Base-by-base conservation (phyloP, 2,329 filamentous ascomycete species). In the Pyrenophora teres region DNA sequence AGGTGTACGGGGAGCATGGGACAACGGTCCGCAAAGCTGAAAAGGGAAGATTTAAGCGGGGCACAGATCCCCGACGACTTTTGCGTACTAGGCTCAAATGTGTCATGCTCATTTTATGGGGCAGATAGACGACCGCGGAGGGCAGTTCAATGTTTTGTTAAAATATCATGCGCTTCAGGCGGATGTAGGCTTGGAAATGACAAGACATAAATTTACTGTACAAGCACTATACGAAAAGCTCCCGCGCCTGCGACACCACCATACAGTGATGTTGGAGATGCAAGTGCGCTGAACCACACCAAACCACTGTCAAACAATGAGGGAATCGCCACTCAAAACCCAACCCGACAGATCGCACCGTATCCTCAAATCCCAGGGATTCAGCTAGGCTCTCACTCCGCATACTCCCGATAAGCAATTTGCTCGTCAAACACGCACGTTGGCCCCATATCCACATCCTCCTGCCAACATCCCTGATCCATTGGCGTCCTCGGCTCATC, bases 401-500 rank as follows among this genome's bases (percentile, higher is more conserved):
- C 38, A 43, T 54, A 60, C 40, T 48, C 43, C 2, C 40, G 35
- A 13, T 52, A 58, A 4, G 30, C 46, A 21, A 52, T 18, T 3
- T 52, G 40, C 2, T 55, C 55, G 8, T 62, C 58, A 8, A 53
- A 53, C 21, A 53, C 36, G 37, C 41, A 49, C 9, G 46, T 15
- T 6, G 42, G 40, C 1, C 49, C 51, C 15, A 59, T 32, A 6
- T 31, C 40, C 6, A 57, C 23, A 33, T 63, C 56, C 18, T 62
- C 60, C 5, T 40, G 38, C 60, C 63, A 64, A 8, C 39, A 35
- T 2, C 42, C 44, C 10, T 44, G 46, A 19, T 52, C 52, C 7
- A 40, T 37, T 2, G 67, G 67, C 15, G 67, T 68, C 13, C 54
- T 41, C 12, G 64, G 67, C 52, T 62, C 63, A 27, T 65, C 62